Conservation (phyloP, 169 alveolate species). For the Theileria annulata region DNA sequence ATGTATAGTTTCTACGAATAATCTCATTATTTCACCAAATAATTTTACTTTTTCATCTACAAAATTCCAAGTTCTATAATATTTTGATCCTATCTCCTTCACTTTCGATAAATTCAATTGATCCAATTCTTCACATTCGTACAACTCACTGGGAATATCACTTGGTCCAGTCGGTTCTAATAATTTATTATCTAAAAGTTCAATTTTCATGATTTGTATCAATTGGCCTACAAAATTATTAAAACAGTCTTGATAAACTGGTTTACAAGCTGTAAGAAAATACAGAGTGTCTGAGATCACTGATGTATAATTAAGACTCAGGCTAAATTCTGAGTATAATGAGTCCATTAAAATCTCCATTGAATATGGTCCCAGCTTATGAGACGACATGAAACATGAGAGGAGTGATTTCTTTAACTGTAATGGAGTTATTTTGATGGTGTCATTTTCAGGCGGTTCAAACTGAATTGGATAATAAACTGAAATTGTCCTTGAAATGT, state of each 20-base stretch:
- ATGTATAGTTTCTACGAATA: conserved; percentile 30
- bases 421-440: conserved; percentile 44
- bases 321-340: conserved; percentile 35
- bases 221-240: conserved; percentile 19
- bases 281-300: conserved; percentile 41
- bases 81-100: conserved; percentile 16
- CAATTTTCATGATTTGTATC: conserved; percentile 35
- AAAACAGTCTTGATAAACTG: conserved; percentile 39
- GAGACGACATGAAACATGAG: conserved; percentile 20
- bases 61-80: conserved; percentile 37
- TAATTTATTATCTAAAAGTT: conserved; percentile 19
- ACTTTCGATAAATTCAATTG: neutral
- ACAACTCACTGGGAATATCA: neutral
- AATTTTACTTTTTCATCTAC: conserved; percentile 30
- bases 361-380: conserved; percentile 29
- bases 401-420: conserved; percentile 50
- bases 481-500: conserved; percentile 27
- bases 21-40: conserved; percentile 43
- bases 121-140: neutral
- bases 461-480: conserved; percentile 62
- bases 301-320: conserved; percentile 28
- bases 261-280: conserved; percentile 35
- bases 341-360: conserved; percentile 61
- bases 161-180: neutral
- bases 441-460: conserved; percentile 62